Base-by-base conservation (phyloP, 306 rosid species). In the Castanea mollissima region DNA sequence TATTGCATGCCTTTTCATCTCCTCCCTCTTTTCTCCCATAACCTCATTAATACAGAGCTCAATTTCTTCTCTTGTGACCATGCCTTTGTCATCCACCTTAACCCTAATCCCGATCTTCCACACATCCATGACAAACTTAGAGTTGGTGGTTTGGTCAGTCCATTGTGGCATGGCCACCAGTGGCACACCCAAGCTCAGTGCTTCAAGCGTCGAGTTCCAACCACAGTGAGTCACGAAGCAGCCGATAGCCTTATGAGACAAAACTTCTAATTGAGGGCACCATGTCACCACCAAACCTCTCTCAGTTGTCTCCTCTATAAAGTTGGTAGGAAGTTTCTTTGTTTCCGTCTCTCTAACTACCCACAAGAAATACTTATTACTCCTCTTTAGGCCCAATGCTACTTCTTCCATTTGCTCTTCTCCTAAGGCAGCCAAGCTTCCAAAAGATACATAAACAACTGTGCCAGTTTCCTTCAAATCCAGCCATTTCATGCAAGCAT, bases 351-450 rank as follows among this genome's bases (percentile, higher is more conserved):
- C 73, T 35, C 82, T 72, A 9, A 79, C 78, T 2, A 79, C 82
- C 77, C 77, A 71, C 64, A 79, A 11, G 77, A 79, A 79, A 51
- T 35, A 52, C 23, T 21, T 49, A 29, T 25, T 67, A 20, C 73
- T 31, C 29, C 21, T 55, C 18, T 71, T 62, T 3, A 79, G 29
- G 3, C 65, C 82, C 19, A 21, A 21, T 32, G 78, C 78, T 20
- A 79, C 0, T 21, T 79, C 62, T 54, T 73, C 75, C 73, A 79
- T 55, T 38, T 79, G 82, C 72, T 79, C 78, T 71, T 79, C 82
- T 12, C 73, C 57, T 6, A 79, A 3, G 46, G 25, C 72, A 0
- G 73, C 82, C 7, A 78, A 1, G 23, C 82, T 78, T 25, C 82
- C 82, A 27, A 35, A 71, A 1, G 82, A 79, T 5, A 54, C 44